phyloP scores from a whole-genome alignment of 768 basidiomycete species.

The Jaapia argillacea region DNA sequence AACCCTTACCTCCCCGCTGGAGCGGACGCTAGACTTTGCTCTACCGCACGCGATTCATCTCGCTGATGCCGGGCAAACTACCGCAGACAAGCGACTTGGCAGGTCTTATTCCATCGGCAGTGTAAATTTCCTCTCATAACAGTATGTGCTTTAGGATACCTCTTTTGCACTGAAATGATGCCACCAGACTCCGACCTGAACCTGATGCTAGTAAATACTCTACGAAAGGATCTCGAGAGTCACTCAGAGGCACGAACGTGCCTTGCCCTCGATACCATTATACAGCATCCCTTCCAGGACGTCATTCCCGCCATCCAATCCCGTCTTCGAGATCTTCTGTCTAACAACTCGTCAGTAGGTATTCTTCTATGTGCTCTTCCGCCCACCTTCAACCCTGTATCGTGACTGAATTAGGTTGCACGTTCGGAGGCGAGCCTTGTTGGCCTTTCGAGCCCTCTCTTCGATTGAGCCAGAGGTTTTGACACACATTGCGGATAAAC shows the following conservation, averaged over 20 bases:
- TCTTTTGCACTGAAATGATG: slow-evolving; percentile 72
- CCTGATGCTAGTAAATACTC: slow-evolving; percentile 79
- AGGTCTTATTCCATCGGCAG: slow-evolving; percentile 5
- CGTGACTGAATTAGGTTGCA: slow-evolving; percentile 31
- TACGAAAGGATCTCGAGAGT: slow-evolving; percentile 80
- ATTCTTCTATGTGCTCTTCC: slow-evolving; percentile 7
- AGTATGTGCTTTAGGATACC: slow-evolving; percentile 43
- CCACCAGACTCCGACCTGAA: slow-evolving; percentile 56
- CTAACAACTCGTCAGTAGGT: slow-evolving; percentile 67
- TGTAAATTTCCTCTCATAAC: not conserved
- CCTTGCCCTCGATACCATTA: slow-evolving; percentile 63
- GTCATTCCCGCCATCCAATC: slow-evolving; percentile 69
- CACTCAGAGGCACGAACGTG: slow-evolving; percentile 44
- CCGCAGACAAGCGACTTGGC: slow-evolving; percentile 65
- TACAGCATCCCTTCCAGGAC: slow-evolving; percentile 49
- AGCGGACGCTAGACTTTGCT: slow-evolving; percentile 55
- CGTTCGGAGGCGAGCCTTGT: slow-evolving; percentile 52
- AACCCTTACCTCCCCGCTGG: slow-evolving; percentile 31
- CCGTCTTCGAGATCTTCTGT: slow-evolving; percentile 54
- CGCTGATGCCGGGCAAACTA: slow-evolving; percentile 54
- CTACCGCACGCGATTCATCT: slow-evolving; percentile 69
- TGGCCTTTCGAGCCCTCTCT: slow-evolving; percentile 47
- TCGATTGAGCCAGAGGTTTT: slow-evolving; percentile 35
- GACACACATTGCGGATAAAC: slow-evolving; percentile 25
- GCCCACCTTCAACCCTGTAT: slow-evolving; percentile 2